phyloP scores from a whole-genome alignment of 2,329 filamentous ascomycete species.

The Sporothrix mexicana region DNA sequence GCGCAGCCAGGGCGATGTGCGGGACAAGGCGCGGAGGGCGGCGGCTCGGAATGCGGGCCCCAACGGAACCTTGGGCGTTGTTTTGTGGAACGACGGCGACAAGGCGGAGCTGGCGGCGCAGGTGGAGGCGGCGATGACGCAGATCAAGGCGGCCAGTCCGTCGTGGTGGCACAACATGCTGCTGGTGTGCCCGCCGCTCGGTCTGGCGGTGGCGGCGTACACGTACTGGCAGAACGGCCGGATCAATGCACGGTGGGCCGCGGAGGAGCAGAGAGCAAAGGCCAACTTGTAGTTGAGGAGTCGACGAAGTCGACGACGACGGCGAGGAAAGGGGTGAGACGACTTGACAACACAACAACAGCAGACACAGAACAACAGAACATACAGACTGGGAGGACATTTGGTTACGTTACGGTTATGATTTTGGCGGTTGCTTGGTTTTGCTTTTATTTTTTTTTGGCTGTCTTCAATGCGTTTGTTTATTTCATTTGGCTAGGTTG shows the following conservation, averaged over 20 bases:
- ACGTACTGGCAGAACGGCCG: conserved; percentile 73
- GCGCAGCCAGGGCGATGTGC: conserved; percentile 82
- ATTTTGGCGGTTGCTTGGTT: background rate
- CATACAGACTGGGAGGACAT: background rate
- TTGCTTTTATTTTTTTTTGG: background rate
- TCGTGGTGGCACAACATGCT: conserved; percentile 80
- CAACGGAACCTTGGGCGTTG: conserved; percentile 60
- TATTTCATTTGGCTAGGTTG: background rate
- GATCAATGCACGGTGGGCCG: conserved; percentile 74
- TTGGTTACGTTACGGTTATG: conserved; percentile 2
- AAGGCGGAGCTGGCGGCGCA: conserved; percentile 71
- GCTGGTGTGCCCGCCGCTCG: conserved; percentile 75
- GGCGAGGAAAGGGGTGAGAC: background rate
- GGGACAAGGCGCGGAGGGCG: conserved; percentile 79
- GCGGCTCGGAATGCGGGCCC: conserved; percentile 67
- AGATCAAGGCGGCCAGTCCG: conserved; percentile 68
- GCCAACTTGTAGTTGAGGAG: conserved; percentile 47
- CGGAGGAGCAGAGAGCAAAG: conserved; percentile 56
- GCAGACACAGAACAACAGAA: background rate
- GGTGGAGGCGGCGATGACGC: conserved; percentile 68
- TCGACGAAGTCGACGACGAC: background rate
- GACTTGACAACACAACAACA: background rate
- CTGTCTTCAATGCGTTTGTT: background rate
- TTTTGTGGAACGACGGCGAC: conserved; percentile 89
- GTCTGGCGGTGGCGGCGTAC: conserved; percentile 70